Evolutionary conservation across 2,329 filamentous ascomycete genomes (phyloP).

Genomic region (Pleoardoris graminearum): DNA sequence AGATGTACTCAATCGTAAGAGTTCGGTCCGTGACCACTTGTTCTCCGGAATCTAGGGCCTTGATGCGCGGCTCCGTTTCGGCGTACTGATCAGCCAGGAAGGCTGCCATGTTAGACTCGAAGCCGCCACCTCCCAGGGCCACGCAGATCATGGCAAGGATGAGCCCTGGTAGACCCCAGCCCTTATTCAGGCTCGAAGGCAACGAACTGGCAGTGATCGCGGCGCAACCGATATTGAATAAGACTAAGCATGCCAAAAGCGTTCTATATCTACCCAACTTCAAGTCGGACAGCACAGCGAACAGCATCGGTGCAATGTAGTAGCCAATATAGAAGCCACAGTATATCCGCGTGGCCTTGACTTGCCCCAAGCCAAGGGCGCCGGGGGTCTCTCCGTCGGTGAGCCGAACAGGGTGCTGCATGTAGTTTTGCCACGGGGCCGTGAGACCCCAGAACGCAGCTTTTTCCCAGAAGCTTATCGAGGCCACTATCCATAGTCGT

Average conservation of each 20-base stretch:
- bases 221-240: conserved; percentile 31
- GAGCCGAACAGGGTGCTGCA: conserved; percentile 39
- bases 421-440: conserved; percentile 49
- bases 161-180: conserved; percentile 33
- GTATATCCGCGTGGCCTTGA: conserved; percentile 56
- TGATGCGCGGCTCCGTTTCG: conserved; percentile 23
- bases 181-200: conserved; percentile 19
- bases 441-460: conserved; percentile 23
- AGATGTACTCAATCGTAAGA: conserved; percentile 46
- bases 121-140: conserved; percentile 46
- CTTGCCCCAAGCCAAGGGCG: conserved; percentile 38
- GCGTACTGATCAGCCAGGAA: conserved; percentile 46
- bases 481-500: conserved; percentile 16
- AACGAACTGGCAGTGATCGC: conserved; percentile 29
- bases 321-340: conserved; percentile 61
- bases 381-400: conserved; percentile 40
- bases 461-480: conserved; percentile 19
- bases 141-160: conserved; percentile 41
- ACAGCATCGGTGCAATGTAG: conserved; percentile 44
- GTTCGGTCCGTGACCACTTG: conserved; percentile 39
- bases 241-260: conserved; percentile 35
- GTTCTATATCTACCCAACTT: conserved; percentile 46
- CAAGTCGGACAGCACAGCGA: conserved; percentile 46
- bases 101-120: conserved; percentile 41
- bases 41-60: conserved; percentile 33